Evolutionary conservation across 495 filamentous ascomycete species (phyloP).

Genomic region (Oleoguttula mirabilis): DNA sequence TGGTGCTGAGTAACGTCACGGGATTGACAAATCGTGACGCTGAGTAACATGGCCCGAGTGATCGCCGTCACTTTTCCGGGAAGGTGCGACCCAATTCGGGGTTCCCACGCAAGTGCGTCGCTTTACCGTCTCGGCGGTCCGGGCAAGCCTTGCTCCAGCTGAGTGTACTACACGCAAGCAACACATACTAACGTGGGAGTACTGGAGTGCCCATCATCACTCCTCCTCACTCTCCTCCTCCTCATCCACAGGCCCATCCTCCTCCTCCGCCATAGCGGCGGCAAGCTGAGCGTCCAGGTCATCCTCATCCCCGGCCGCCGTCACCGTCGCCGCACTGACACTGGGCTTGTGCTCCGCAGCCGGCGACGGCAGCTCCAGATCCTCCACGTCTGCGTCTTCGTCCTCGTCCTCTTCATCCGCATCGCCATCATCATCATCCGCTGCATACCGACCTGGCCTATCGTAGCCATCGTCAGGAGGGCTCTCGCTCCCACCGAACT

Average conservation of each 20-base stretch:
- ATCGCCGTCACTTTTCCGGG: no score
- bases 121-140: no score
- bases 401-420: background rate
- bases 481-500: background rate
- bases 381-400: background rate
- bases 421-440: background rate
- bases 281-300: background rate
- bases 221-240: background rate
- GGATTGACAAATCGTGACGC: no score
- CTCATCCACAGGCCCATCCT: background rate
- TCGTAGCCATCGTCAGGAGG: background rate
- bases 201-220: no score
- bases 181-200: no score
- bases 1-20: no score
- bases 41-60: no score
- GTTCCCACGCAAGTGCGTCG: no score
- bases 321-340: background rate
- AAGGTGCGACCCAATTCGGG: no score
- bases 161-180: no score
- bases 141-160: no score
- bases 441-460: no score
- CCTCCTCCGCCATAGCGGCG: background rate
- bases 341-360: background rate
- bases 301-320: background rate
- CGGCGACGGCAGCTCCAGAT: background rate